Evolutionary conservation across 805 yeast genomes (phyloP), one percentile per base, ranked within the genome.

Genomic region (Nakazawaea anatomiae): DNA sequence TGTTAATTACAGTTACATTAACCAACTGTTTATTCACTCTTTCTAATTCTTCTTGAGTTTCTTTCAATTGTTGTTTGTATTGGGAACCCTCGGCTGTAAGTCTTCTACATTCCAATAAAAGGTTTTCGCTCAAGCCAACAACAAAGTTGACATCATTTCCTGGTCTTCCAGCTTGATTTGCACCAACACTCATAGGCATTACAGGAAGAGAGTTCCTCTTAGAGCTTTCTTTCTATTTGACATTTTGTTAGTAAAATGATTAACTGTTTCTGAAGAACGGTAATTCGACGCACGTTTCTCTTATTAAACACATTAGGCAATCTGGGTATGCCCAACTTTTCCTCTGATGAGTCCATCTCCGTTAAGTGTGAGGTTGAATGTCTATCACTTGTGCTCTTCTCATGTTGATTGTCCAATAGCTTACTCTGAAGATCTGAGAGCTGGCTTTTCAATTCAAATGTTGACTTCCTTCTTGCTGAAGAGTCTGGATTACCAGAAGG

Each of bases 51-150:
- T 73, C 76, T 42, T 66, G 65, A n/a, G 71, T 57, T 2, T 70
- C 57, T 53, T 70, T 71, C 54, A 82, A 58, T 55, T 71, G 72
- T 14, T 63, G 55, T 53, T 75, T 74, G 55, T 74, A 70, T 55
- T 66, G 68, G 48, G 73, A 73, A 61, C 79, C 82, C 52, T 85
- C 89, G 29, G 86, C 83, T 50, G 80, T 84, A 51, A 87, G 70
- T 54, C 85, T 74, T 57, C 91, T 77, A 59, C 90, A 85, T 63
- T 87, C 89, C 42, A 76, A 69, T 14, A 87, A 72, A 55, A 87
- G 68, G 52, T 84, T 85, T 58, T 87, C 92, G 66, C 89, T 83
- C 51, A 87, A 65, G 4, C 87, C 89, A 52, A 85, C 85, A 12
- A 85, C 82, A 60, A 86, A 86, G 60, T 81, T 80, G 71, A 85